Base-by-base conservation (phyloP, 2,329 filamentous ascomycete genomes). In the Teratosphaeriaceae sp. region DNA sequence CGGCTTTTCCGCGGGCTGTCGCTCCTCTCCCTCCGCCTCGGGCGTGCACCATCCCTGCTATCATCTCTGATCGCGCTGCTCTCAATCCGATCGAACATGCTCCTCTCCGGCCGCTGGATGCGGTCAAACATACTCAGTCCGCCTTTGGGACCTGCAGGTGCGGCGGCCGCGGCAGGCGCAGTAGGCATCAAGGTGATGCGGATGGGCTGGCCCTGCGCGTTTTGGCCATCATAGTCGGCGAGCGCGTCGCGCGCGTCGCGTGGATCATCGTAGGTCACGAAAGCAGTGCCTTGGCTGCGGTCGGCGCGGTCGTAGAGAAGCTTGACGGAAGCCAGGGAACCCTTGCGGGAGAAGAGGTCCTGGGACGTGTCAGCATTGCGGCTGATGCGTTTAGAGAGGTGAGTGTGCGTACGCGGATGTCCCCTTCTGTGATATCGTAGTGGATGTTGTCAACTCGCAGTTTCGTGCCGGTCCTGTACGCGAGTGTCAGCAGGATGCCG, bases 391-490 rank as follows among this genome's bases (percentile, higher is more conserved):
- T 7, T 31, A 11, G 15, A 23, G 11, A 34, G 3, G 9, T 34
- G 30, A 54, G n/a, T n/a, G n/a, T n/a, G n/a, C 67, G 41, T 71
- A 94, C 88, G 58, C 85, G 77, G 42, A 95, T 74, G 60, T 95
- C 89, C 27, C 83, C 81, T 64, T 90, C 80, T 11, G 84, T 89
- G 49, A 96, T 75, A 47, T 96, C 89, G 65, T 94, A 96, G 65
- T 96, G 89, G 45, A 96, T 71, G 62, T 95, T 95, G 48, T 94
- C 87, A 48, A 95, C 83, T 52, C 83, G 82, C 52, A 96, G 66
- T 66, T 87, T 90, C 35, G 49, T 50, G 37, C 56, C 54, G 38
- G 38, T 38, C 26, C 54, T 59, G 36, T n/a, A 13, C 7, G 3
- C 20, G 1, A 26, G 8, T 19, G 18, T 45, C 21, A 45, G 37